Evolutionary conservation across 2,329 filamentous ascomycete genomes (phyloP), one percentile per base, ranked within the genome.

Genomic region (Chrysosphaeria jannelii): DNA sequence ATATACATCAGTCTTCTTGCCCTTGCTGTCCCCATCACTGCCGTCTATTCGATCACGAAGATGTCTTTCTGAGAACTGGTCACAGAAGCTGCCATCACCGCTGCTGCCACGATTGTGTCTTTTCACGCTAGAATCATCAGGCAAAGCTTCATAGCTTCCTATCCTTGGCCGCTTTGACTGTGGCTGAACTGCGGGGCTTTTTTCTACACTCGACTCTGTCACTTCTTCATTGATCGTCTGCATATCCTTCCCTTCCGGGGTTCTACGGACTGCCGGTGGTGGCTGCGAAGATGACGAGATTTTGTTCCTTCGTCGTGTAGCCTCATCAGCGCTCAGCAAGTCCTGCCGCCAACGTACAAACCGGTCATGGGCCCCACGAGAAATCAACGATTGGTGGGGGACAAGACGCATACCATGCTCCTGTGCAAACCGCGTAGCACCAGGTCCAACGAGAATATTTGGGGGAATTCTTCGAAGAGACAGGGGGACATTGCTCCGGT

Each of bases 381-480:
- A 88, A n/a, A 91, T 54, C 10, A 97, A 51, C 20, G 53, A 54
- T 20, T 85, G 70, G 34, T 76, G 65, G 5, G 64, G 56, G n/a
- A 78, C 52, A 8, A 75, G 50, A 0, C 57, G 47, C 39, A 93
- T 61, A 6, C 72, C 67, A 33, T 78, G 59, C 28, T 81, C 65
- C 29, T 60, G 59, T 1, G 81, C 85, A 43, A 88, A 97, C n/a
- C 69, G 59, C 20, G 60, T 68, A 10, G 85, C 85, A 8, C 85
- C 85, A 33, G 72, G 54, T 16, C 76, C 75, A 8, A 89, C 72
- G 2, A 97, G 57, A 13, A 91, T 61, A 35, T 91, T 93, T 7
- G 85, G 85, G 6, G 88, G 79, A 4, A 97, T 78, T 26, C 85
- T 66, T 25, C 72, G 64, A 23, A 93, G 57, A 6, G 75, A 74